These are phyloP conservation scores for Spiromastix sp. DNA, from an alignment of 2,329 filamentous ascomycete species.

Conservation along the genomic window DNA sequence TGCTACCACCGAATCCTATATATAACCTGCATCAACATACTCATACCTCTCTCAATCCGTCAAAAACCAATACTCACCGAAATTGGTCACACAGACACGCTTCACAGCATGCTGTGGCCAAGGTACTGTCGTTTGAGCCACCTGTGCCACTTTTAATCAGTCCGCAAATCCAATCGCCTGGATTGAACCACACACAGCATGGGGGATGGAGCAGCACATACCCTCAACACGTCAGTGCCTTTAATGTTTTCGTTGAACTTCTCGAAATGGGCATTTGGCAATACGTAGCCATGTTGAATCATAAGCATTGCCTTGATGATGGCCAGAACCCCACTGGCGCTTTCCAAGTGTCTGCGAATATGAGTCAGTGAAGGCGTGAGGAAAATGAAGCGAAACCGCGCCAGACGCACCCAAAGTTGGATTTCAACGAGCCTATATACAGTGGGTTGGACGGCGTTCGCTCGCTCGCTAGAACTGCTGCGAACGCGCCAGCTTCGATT, in stretches of 20 bases:
- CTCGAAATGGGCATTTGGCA: constrained; percentile 16
- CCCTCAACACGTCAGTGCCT: background rate
- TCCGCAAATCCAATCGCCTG: too few relatives aligned
- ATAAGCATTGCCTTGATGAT: constrained; percentile 14
- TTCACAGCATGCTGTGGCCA: too few relatives aligned
- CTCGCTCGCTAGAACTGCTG: background rate
- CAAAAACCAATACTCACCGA: too few relatives aligned
- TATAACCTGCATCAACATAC: too few relatives aligned
- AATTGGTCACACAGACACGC: too few relatives aligned
- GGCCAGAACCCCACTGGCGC: constrained; percentile 6
- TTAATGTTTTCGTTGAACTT: constrained; percentile 12
- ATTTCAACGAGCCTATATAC: background rate
- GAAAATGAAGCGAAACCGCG: background rate
- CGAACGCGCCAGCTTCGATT: background rate
- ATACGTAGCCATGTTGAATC: constrained; percentile 16
- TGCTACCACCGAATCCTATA: too few relatives aligned
- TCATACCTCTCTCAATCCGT: too few relatives aligned
- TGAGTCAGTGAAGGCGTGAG: too few relatives aligned
- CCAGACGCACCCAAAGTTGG: background rate
- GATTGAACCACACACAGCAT: too few relatives aligned
- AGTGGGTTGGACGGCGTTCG: constrained; percentile 1
- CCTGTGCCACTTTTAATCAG: too few relatives aligned
- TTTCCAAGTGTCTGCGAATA: constrained; percentile 4
- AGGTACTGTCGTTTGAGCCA: too few relatives aligned
- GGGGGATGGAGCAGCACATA: too few relatives aligned